These are phyloP conservation scores for Agrocybe praecox DNA, from an alignment of 768 basidiomycete genomes.

Conservation along the genomic window DNA sequence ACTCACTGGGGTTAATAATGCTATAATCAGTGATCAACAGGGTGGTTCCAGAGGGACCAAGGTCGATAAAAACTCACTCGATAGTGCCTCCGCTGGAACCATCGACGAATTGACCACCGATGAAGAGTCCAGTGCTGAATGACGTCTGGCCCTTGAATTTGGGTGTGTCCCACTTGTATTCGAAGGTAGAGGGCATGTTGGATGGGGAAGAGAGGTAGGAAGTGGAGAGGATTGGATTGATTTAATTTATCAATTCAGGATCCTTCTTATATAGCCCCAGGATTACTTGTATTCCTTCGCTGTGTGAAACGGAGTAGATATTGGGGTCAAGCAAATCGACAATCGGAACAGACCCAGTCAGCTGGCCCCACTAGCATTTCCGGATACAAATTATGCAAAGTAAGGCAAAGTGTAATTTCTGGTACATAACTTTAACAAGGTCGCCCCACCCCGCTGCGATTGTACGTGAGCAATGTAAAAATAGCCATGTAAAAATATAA, in stretches of 20 bases:
- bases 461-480: too few species aligned
- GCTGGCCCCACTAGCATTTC: too few species aligned
- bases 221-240: not conserved
- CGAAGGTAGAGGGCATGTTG: conserved; percentile 40
- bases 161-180: conserved; percentile 53
- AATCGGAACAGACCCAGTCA: not conserved
- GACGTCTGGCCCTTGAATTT: conserved; percentile 58
- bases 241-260: not conserved
- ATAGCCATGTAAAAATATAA: too few species aligned
- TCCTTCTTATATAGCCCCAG: not conserved
- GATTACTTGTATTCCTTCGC: not conserved
- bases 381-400: too few species aligned
- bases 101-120: conserved; percentile 67
- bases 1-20: conserved; percentile 57
- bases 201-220: not conserved
- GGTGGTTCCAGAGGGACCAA: not conserved
- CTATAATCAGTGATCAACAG: conserved; percentile 39
- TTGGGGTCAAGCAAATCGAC: not conserved
- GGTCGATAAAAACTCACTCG: conserved; percentile 52
- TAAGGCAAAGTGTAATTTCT: too few species aligned
- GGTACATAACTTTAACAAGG: too few species aligned
- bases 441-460: too few species aligned
- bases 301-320: not conserved
- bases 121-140: conserved; percentile 72
- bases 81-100: conserved; percentile 59